phyloP scores from a whole-genome alignment of 2,329 filamentous ascomycete species.

The Trichophyton schoenleinii region DNA sequence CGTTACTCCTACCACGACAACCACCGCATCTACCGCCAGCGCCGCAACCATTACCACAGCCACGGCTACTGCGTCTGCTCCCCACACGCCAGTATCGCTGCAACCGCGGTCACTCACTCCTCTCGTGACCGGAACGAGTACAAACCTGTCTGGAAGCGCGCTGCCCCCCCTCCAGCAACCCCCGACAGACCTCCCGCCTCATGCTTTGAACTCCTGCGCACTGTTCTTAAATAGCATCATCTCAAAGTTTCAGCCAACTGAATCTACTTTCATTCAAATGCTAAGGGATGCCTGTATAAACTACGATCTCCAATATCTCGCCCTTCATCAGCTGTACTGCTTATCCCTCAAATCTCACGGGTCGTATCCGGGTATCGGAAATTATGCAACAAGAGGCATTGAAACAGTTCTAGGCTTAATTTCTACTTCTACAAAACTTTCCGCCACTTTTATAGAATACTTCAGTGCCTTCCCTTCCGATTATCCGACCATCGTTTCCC shows the following conservation, averaged over 20 bases:
- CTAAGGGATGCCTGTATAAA: conserved; percentile 44
- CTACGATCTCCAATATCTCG: conserved; percentile 51
- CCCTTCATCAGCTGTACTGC: conserved; percentile 54
- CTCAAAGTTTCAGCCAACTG: background rate
- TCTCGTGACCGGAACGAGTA: background rate
- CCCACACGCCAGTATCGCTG: background rate
- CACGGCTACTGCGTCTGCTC: background rate
- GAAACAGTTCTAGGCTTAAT: conserved; percentile 34
- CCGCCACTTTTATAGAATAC: conserved; percentile 30
- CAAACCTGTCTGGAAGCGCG: background rate
- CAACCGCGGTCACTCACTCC: background rate
- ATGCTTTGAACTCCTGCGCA: background rate
- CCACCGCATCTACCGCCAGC: too few relatives aligned
- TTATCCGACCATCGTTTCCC: conserved; percentile 16
- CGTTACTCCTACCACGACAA: too few relatives aligned
- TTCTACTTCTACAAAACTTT: conserved; percentile 34
- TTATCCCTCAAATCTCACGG: conserved; percentile 36
- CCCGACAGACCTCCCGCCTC: background rate
- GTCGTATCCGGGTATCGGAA: conserved; percentile 25
- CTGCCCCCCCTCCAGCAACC: background rate
- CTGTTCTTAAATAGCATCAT: background rate
- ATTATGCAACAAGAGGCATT: conserved; percentile 20
- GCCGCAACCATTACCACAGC: too few relatives aligned
- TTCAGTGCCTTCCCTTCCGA: conserved; percentile 39
- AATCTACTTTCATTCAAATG: conserved; percentile 23